Evolutionary conservation across 176 grass and related monocot genomes (phyloP).

Genomic region (Triticum monococcum): DNA sequence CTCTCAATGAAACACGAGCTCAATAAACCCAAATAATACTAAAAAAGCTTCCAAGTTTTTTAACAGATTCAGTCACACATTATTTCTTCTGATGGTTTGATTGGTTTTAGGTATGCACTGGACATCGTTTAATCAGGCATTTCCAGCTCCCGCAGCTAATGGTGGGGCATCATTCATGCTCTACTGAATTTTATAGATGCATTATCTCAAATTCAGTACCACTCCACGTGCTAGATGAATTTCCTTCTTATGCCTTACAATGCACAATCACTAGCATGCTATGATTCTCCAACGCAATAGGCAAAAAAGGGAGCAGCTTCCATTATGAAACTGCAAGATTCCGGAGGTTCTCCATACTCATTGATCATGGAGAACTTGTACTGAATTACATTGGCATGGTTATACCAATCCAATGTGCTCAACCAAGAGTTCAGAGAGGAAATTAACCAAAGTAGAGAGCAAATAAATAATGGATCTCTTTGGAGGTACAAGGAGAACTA

Average conservation of each 20-base stretch:
- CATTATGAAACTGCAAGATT: background rate
- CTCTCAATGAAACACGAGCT: background rate
- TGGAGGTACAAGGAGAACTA: conserved; percentile 20
- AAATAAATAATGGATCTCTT: background rate
- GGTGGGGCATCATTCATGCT: background rate
- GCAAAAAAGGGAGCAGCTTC: background rate
- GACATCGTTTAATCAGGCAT: background rate
- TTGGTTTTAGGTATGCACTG: background rate
- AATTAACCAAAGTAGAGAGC: background rate
- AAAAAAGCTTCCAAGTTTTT: background rate
- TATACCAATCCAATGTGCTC: background rate
- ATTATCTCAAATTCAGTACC: background rate
- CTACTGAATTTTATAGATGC: background rate
- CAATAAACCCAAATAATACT: background rate
- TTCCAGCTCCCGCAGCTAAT: background rate
- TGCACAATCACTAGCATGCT: background rate
- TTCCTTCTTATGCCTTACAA: background rate
- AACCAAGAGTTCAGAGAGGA: background rate
- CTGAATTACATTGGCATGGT: background rate
- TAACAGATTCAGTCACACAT: background rate
- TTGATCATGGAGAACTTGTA: background rate
- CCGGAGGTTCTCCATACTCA: background rate
- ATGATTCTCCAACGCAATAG: background rate
- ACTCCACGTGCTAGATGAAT: background rate
- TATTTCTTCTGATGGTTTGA: background rate